phyloP scores from a whole-genome alignment of 1,139 yeast species.

The Hemisphaericaspora xylofermentans region DNA sequence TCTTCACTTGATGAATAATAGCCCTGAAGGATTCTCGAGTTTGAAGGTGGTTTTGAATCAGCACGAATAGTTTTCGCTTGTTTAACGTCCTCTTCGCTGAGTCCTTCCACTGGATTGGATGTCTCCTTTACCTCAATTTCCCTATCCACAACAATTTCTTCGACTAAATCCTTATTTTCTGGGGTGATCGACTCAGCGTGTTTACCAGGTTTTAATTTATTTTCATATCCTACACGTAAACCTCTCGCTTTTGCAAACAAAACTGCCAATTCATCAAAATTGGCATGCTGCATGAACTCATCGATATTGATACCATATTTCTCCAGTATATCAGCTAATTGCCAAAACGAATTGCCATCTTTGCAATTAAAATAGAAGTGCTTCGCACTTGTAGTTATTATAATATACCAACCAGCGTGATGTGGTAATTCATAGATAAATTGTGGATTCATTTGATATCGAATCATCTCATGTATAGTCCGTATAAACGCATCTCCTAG shows the following conservation, averaged over 20 bases:
- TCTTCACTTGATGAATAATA: slow-evolving; percentile 15
- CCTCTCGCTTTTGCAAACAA: slow-evolving; percentile 36
- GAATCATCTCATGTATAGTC: no score
- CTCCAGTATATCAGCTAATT: slow-evolving; percentile 26
- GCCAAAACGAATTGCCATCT: slow-evolving; percentile 32
- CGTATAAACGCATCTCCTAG: no score
- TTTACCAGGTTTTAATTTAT: no score
- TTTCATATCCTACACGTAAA: slow-evolving; percentile 14
- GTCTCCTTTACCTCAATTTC: slow-evolving; percentile 5
- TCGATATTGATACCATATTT: slow-evolving; percentile 18
- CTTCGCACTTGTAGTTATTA: slow-evolving; percentile 25
- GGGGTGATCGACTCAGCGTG: no score
- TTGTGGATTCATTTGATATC: slow-evolving; percentile 18
- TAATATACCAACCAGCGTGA: slow-evolving; percentile 26
- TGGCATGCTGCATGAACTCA: slow-evolving; percentile 19
- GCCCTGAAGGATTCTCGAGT: slow-evolving; percentile 6
- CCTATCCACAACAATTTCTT: slow-evolving; percentile 8
- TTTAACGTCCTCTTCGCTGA: slow-evolving; percentile 3
- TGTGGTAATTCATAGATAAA: slow-evolving; percentile 21
- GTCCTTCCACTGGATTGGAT: no score
- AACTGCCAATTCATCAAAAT: slow-evolving; percentile 32
- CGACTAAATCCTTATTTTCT: slow-evolving; percentile 4
- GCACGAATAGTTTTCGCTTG: neutral
- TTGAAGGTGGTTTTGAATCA: slow-evolving; percentile 3
- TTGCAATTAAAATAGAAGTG: slow-evolving; percentile 34